Conservation (phyloP, 371 early-diverging fungal species). For the Lichtheimia ramosa region DNA sequence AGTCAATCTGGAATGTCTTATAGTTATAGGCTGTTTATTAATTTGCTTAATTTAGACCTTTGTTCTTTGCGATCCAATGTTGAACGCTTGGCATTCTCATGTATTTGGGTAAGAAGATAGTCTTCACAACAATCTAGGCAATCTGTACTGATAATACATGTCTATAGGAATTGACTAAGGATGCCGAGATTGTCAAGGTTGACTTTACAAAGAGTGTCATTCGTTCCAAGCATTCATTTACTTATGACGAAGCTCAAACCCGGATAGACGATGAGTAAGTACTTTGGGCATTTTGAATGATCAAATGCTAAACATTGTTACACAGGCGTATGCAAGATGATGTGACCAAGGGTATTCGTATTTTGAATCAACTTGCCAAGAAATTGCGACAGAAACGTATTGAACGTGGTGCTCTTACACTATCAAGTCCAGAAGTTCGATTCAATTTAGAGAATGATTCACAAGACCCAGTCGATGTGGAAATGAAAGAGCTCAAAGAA, state of each 20-base stretch:
- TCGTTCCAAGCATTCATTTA: slow-evolving; percentile 90
- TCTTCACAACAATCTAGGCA: too few relatives aligned
- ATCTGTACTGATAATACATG: too few relatives aligned
- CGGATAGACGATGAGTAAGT: slow-evolving; percentile 85
- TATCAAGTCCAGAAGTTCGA: slow-evolving; percentile 87
- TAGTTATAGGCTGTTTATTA: background rate
- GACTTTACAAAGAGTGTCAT: slow-evolving; percentile 91
- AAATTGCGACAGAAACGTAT: slow-evolving; percentile 76
- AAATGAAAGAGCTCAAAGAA: slow-evolving; percentile 90
- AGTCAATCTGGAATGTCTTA: slow-evolving; percentile 1
- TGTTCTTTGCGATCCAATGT: slow-evolving; percentile 92
- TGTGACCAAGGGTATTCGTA: slow-evolving; percentile 81
- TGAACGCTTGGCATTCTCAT: slow-evolving; percentile 91
- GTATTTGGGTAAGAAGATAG: slow-evolving; percentile 54
- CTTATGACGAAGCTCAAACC: slow-evolving; percentile 97
- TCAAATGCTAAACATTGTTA: background rate
- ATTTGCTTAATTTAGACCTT: slow-evolving; percentile 53
- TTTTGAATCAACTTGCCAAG: slow-evolving; percentile 87
- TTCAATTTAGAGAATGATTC: slow-evolving; percentile 87
- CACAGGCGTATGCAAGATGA: slow-evolving; percentile 73
- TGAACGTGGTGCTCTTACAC: slow-evolving; percentile 79
- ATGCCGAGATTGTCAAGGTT: slow-evolving; percentile 76
- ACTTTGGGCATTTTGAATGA: background rate
- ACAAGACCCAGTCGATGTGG: slow-evolving; percentile 86
- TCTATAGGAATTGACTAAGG: slow-evolving; percentile 61